Evolutionary conservation across 768 basidiomycete genomes (phyloP), one percentile per base, ranked within the genome.

Genomic region (Obba rivulosa): DNA sequence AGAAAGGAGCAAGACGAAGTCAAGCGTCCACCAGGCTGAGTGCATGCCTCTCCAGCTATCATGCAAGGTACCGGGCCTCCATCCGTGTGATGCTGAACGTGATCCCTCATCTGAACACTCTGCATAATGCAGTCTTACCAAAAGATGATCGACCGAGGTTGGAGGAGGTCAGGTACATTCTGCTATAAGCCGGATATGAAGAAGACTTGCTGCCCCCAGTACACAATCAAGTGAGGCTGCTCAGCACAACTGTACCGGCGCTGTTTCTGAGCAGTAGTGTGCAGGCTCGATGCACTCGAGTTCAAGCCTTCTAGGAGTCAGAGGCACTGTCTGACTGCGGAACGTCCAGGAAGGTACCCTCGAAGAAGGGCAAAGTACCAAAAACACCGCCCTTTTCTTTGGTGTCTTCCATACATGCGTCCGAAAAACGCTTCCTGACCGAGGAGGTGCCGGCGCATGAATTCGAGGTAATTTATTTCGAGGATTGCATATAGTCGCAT

Each of bases 111-210:
- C 36, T 21, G 16, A 23, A 31, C 35, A 17, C 36, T 18, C 20
- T n/a, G n/a, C n/a, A n/a, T n/a, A n/a, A n/a, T n/a, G 39, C 58
- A 91, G 88, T 75, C 74, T 17, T 92, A 92, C 65, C 87, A 90
- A 60, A 70, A 66, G 55, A 88, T 92, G 87, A 83, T 91, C 54
- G 83, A 91, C 66, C 75, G 83, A 17, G 88, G 89, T 21, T 92
- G 89, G 89, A 78, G 90, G 46, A 77, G 90, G 51, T 87, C 87
- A 47, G 88, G 88, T 67, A 72, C 69, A 23, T 93, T 83, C 67
- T 83, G 90, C 58, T 97, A 97, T 66, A 91, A 89, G 53, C 93
- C 93, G 3, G 83, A 94, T 64, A 71, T 94, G 65, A 76, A 71
- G 53, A 63, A 67, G 4, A 85, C 92, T 9, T 97, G 95, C 62